Evolutionary conservation across 306 rosid genomes (phyloP).

Genomic region (Corylus heterophylla): DNA sequence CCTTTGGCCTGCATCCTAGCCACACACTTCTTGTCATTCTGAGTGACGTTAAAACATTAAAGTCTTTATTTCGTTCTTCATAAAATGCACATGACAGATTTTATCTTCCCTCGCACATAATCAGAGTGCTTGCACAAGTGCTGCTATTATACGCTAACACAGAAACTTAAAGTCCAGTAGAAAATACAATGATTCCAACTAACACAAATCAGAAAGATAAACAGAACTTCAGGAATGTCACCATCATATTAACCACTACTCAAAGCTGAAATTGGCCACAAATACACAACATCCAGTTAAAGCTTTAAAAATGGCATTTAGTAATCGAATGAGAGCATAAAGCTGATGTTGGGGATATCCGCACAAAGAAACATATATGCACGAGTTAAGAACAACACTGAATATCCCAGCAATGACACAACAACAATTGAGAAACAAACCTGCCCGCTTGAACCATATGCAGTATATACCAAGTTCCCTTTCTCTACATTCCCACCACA

Average conservation of each 20-base stretch:
- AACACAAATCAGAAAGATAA: neutral
- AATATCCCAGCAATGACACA: neutral
- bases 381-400: neutral
- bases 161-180: neutral
- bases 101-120: neutral
- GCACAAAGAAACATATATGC: neutral
- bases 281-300: neutral
- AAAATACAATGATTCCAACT: neutral
- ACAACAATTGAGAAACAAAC: constrained; percentile 38
- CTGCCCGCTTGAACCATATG: constrained; percentile 98
- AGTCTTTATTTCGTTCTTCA: neutral
- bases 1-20: neutral
- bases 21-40: neutral
- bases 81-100: neutral
- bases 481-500: constrained; percentile 94
- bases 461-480: constrained; percentile 67
- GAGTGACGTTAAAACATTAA: neutral
- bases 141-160: neutral
- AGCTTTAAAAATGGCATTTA: neutral
- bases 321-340: neutral
- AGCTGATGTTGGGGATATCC: constrained; percentile 4
- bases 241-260: neutral
- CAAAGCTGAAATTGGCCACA: neutral
- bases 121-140: too few species aligned
- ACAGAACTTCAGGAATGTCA: neutral